phyloP scores from a whole-genome alignment of 208 protist species.

The Acanthamoeba royreba region DNA sequence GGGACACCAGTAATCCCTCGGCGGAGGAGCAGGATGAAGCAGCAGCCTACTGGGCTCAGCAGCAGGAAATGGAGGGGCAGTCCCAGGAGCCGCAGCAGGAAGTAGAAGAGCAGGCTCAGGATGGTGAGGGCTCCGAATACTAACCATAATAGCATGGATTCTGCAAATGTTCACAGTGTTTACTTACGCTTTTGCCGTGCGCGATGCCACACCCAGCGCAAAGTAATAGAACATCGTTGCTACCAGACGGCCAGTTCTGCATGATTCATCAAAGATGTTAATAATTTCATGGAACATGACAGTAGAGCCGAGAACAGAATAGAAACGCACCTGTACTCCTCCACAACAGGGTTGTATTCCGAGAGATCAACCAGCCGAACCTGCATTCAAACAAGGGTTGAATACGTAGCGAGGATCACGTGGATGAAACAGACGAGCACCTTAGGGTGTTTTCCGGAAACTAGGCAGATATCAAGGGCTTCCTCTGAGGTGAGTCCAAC shows the following conservation, averaged over 20 bases:
- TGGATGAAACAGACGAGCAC: no score
- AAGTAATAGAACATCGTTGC: constrained; percentile 81
- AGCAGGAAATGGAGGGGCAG: not conserved
- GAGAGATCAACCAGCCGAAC: constrained; percentile 77
- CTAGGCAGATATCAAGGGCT: constrained; percentile 76
- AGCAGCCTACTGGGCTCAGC: not conserved
- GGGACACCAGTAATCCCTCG: not conserved
- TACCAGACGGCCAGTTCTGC: constrained; percentile 72
- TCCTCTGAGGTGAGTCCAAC: constrained; percentile 76
- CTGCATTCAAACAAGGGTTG: not conserved
- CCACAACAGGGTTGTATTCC: constrained; percentile 78
- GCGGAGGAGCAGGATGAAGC: not conserved
- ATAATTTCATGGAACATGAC: not conserved
- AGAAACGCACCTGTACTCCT: constrained; percentile 65
- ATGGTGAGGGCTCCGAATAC: not conserved
- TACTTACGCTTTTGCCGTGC: not conserved
- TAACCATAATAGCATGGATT: not conserved
- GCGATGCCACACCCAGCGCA: constrained; percentile 68
- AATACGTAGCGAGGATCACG: no score
- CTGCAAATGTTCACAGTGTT: no score
- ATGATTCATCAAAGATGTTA: no score
- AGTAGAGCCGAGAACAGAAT: not conserved
- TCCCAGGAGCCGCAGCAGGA: not conserved
- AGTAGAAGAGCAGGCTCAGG: not conserved
- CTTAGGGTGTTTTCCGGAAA: constrained; percentile 63